Evolutionary conservation across 192 early-diverging fungal genomes (phyloP).

Genomic region (Geranomyces michiganensis): DNA sequence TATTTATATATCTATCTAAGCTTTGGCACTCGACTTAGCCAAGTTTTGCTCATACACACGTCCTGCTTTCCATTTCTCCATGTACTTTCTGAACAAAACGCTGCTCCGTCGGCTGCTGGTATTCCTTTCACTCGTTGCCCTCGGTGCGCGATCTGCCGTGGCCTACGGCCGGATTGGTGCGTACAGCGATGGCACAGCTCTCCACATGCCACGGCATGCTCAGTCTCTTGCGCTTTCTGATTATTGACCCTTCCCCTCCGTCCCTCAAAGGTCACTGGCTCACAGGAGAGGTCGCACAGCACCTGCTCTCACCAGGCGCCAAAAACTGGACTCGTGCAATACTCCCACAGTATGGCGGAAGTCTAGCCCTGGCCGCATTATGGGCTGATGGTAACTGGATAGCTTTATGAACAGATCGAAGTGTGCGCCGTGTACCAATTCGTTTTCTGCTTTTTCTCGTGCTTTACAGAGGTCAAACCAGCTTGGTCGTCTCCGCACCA

Average conservation of each 20-base stretch:
- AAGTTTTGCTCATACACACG: too few species aligned
- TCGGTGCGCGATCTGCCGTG: background rate
- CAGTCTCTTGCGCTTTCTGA: background rate
- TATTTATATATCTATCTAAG: too few species aligned
- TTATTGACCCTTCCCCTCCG: background rate
- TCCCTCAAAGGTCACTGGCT: slow-evolving; percentile 32
- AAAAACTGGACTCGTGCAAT: slow-evolving; percentile 12
- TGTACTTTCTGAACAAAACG: too few species aligned
- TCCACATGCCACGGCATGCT: too few species aligned
- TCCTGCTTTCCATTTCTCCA: too few species aligned
- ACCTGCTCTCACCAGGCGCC: slow-evolving; percentile 22
- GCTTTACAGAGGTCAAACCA: slow-evolving; percentile 11
- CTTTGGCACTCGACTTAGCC: too few species aligned
- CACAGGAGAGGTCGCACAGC: slow-evolving; percentile 31
- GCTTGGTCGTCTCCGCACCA: slow-evolving; percentile 5
- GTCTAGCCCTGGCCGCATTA: slow-evolving; percentile 19
- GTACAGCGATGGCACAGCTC: background rate
- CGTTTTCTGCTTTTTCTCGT: background rate
- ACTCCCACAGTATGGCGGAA: slow-evolving; percentile 26
- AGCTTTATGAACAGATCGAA: background rate
- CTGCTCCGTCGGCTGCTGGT: too few species aligned
- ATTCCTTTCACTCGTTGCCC: background rate
- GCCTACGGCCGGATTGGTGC: slow-evolving; percentile 11
- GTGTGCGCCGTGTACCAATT: background rate
- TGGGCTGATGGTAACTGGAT: slow-evolving; percentile 37